Conservation (phyloP, 164 flowering plant species). For the Berberis vulgaris region DNA sequence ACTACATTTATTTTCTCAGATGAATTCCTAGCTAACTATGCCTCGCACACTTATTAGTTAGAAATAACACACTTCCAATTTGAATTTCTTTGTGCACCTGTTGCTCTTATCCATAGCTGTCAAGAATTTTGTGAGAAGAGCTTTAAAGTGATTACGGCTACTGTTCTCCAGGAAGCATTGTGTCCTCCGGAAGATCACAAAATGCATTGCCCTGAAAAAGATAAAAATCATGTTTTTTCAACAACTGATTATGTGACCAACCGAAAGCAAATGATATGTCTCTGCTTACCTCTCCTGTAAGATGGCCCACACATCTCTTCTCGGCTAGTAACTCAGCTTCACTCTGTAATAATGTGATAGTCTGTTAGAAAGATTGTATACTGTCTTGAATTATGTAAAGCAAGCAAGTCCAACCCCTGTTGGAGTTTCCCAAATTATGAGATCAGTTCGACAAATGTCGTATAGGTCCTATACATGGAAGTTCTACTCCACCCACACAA, state of each 20-base stretch:
- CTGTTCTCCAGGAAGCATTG: conserved; percentile 98
- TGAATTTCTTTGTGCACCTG: background rate
- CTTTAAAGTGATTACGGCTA: conserved; percentile 10
- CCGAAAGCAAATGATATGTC: background rate
- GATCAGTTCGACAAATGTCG: too few relatives aligned
- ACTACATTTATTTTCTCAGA: background rate
- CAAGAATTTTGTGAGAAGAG: background rate
- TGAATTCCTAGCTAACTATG: background rate
- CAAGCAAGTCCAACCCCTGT: conserved; percentile 38
- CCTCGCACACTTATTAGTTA: conserved; percentile 1
- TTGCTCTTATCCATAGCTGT: background rate
- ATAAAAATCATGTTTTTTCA: background rate
- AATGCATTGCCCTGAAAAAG: conserved; percentile 60
- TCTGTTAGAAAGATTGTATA: too few relatives aligned
- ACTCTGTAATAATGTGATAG: conserved; percentile 34
- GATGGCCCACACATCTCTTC: conserved; percentile 89
- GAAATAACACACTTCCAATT: background rate
- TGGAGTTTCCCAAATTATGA: conserved; percentile 12
- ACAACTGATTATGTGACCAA: background rate
- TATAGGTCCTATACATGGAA: too few relatives aligned
- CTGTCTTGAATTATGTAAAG: too few relatives aligned
- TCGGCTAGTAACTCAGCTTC: conserved; percentile 95
- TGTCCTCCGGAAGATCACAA: conserved; percentile 93
- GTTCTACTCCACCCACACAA: too few relatives aligned
- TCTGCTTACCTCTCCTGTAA: conserved; percentile 71